Percentiles rank a stretch among this genome's conserved stretches.
phyloP scores from a whole-genome alignment of 2,329 filamentous ascomycete species.

The Penicillium verrucosum region DNA sequence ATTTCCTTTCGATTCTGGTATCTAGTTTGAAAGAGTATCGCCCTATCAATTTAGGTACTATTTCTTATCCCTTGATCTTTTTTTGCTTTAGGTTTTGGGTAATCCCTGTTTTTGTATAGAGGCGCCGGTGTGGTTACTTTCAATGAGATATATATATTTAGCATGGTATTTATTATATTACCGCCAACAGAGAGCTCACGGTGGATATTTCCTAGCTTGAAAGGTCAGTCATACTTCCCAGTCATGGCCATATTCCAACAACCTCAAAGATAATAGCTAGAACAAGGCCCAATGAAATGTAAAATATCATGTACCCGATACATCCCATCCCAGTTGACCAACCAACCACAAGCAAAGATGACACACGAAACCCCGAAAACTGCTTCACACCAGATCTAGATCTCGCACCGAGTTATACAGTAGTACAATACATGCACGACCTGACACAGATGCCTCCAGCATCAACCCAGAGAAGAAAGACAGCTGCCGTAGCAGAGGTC shows the following conservation, averaged over 20 bases:
- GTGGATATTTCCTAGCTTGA: background rate
- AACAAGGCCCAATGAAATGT: no score
- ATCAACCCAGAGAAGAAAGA: background rate
- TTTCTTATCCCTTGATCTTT: background rate
- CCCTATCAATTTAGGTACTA: constrained; percentile 11
- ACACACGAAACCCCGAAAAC: background rate
- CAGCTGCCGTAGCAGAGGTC: background rate
- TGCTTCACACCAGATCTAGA: background rate
- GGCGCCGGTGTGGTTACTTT: background rate
- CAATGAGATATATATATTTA: background rate
- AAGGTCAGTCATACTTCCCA: background rate
- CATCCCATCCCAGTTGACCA: background rate
- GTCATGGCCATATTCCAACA: no score
- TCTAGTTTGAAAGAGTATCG: constrained; percentile 12
- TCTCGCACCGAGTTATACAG: background rate
- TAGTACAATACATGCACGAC: background rate
- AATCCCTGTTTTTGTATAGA: background rate
- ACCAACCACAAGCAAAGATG: background rate
- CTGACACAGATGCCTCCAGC: background rate
- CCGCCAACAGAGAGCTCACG: no score
- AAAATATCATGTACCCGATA: background rate
- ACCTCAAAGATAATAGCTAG: background rate
- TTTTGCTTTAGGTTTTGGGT: background rate
- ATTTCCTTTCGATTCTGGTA: background rate
- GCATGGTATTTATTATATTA: background rate